Conservation (phyloP, 306 rosid species). For the Quercus dentata region DNA sequence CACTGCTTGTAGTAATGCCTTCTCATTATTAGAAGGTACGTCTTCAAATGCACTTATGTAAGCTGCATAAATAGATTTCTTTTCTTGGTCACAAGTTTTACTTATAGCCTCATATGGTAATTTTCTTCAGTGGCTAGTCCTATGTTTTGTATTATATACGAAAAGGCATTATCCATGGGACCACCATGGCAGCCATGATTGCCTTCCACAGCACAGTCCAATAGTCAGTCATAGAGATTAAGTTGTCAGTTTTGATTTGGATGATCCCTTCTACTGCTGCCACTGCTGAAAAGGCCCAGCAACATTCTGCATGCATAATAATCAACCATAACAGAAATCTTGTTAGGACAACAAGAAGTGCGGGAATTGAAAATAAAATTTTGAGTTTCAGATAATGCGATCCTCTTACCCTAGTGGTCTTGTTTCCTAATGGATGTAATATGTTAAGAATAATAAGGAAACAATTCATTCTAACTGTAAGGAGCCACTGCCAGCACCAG, state of each 20-base stretch:
- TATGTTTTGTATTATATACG: background rate
- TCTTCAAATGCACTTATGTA: slow-evolving; percentile 7
- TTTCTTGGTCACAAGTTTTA: background rate
- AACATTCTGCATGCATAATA: background rate
- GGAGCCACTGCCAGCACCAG: too few species aligned
- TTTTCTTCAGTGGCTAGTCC: slow-evolving; percentile 18
- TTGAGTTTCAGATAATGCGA: background rate
- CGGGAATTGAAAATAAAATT: too few species aligned
- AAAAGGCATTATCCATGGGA: background rate
- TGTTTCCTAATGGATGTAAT: slow-evolving; percentile 26
- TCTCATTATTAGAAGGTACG: slow-evolving; percentile 16
- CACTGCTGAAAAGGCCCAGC: slow-evolving; percentile 23
- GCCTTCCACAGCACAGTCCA: slow-evolving; percentile 10
- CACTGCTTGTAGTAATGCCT: slow-evolving; percentile 16
- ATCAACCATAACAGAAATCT: background rate
- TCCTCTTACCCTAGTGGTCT: slow-evolving; percentile 26
- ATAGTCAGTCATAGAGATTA: slow-evolving; percentile 27
- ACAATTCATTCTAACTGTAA: too few species aligned
- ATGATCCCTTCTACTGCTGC: slow-evolving; percentile 20
- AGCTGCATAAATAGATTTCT: background rate
- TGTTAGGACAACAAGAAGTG: background rate
- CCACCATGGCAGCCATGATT: slow-evolving; percentile 3
- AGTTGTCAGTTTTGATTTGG: slow-evolving; percentile 12
- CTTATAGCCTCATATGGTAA: slow-evolving; percentile 5
- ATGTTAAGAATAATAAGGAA: too few species aligned